Evolutionary conservation across 2,329 filamentous ascomycete species (phyloP).

Genomic region (Xylariomycetidae sp.): DNA sequence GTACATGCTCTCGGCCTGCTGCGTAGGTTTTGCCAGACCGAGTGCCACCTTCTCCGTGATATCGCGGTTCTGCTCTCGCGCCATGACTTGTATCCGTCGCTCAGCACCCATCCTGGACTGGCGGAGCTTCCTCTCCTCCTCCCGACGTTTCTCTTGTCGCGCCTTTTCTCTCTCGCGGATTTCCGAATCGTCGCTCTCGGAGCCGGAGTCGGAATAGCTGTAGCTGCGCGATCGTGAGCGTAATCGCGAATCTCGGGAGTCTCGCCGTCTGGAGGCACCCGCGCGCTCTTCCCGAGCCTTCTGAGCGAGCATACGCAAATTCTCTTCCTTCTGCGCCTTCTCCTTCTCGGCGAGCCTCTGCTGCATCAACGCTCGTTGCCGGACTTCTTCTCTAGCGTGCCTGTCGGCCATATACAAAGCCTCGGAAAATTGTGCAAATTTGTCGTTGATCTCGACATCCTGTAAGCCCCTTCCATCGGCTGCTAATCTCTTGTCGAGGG

Average conservation of each 20-base stretch:
- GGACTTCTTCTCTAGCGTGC: constrained; percentile 92
- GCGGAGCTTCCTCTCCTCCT: constrained; percentile 83
- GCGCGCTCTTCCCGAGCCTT: constrained; percentile 83
- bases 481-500: constrained; percentile 89
- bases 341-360: constrained; percentile 95
- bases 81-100: constrained; percentile 85
- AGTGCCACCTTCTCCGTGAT: constrained; percentile 96
- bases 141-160: constrained; percentile 71
- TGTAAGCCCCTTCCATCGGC: constrained; percentile 89
- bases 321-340: constrained; percentile 89
- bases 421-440: constrained; percentile 94
- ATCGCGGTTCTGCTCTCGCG: constrained; percentile 91
- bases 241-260: constrained; percentile 14
- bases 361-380: constrained; percentile 89
- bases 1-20: constrained; percentile 91
- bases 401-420: constrained; percentile 90
- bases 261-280: constrained; percentile 44
- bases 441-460: constrained; percentile 96
- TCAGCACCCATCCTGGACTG: constrained; percentile 96
- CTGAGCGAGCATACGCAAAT: constrained; percentile 80
- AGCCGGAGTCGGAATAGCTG: constrained; percentile 47
- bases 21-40: constrained; percentile 89
- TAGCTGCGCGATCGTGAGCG: constrained; percentile 45
- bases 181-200: constrained; percentile 61
- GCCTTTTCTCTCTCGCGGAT: constrained; percentile 71